Evolutionary conservation across 805 yeast species (phyloP).

Genomic region (Starmerella tilneyi): DNA sequence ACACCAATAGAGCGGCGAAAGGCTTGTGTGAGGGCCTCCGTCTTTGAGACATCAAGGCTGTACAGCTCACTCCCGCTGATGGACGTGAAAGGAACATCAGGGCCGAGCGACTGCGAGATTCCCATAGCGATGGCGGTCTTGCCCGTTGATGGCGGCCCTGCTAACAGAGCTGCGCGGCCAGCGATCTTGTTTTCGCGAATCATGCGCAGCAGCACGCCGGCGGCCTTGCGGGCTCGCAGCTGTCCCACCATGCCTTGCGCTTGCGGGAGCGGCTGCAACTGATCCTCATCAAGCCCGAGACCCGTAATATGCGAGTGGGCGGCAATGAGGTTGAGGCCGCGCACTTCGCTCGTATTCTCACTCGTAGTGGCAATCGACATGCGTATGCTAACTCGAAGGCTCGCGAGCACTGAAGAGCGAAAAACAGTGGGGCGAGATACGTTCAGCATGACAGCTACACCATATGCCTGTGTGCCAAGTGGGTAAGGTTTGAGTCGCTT

Average conservation of each 20-base stretch:
- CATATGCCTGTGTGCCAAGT: neutral
- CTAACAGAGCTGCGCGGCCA: conserved; percentile 88
- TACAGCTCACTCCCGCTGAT: conserved; percentile 90
- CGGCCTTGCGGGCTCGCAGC: conserved; percentile 86
- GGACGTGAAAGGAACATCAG: conserved; percentile 88
- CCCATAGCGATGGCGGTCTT: conserved; percentile 98
- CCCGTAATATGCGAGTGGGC: conserved; percentile 99
- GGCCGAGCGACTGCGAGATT: conserved; percentile 40
- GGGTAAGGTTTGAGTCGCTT: neutral
- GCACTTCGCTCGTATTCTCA: conserved; percentile 38
- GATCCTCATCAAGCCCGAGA: conserved; percentile 79
- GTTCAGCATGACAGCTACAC: neutral
- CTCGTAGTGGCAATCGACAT: conserved; percentile 35
- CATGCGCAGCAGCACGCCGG: conserved; percentile 87
- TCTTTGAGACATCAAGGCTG: conserved; percentile 83
- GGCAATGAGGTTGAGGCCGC: conserved; percentile 71
- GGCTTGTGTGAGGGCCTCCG: conserved; percentile 93
- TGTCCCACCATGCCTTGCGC: conserved; percentile 98
- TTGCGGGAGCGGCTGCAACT: conserved; percentile 67
- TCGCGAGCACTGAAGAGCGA: neutral
- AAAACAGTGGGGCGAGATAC: neutral
- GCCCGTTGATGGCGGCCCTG: conserved; percentile 99
- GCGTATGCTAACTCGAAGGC: neutral
- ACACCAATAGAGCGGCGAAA: conserved; percentile 93
- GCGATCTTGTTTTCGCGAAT: conserved; percentile 91